These are phyloP conservation scores for Pseudomassariella vexata DNA, from an alignment of 2,329 filamentous ascomycete genomes.

Conservation along the genomic window DNA sequence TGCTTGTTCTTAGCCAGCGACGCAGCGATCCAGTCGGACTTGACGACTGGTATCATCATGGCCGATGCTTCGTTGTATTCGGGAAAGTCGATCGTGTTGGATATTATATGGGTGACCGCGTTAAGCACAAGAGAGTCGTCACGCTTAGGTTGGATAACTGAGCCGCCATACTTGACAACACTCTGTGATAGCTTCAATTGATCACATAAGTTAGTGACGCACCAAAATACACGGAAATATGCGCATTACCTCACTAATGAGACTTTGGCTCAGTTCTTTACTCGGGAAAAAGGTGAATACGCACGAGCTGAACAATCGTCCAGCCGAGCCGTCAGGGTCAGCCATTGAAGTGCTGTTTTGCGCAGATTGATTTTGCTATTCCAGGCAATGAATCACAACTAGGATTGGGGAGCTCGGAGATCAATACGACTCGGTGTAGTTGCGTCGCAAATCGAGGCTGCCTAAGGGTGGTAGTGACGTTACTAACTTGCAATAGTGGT, in stretches of 20 bases:
- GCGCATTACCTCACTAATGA: constrained; percentile 19
- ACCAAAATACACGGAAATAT: constrained; percentile 1
- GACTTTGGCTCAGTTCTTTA: constrained; percentile 15
- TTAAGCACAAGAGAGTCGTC: constrained; percentile 43
- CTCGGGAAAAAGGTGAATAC: constrained; percentile 20
- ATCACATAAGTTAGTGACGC: neutral
- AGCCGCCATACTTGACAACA: constrained; percentile 44
- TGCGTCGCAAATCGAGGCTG: no score
- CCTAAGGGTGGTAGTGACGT: no score
- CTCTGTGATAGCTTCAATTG: constrained; percentile 35
- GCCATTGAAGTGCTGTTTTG: no score
- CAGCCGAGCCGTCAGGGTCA: constrained; percentile 14
- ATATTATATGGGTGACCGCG: constrained; percentile 49
- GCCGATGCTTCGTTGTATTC: constrained; percentile 72
- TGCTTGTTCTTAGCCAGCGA: constrained; percentile 66
- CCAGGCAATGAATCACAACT: no score
- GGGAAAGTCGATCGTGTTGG: constrained; percentile 85
- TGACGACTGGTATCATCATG: constrained; percentile 78
- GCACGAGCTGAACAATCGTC: constrained; percentile 20
- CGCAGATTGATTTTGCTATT: no score
- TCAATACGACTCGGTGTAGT: no score
- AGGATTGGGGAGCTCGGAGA: no score
- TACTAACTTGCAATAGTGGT: no score
- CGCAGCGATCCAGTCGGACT: constrained; percentile 69
- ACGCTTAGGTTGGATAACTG: constrained; percentile 38